Evolutionary conservation across 805 yeast genomes (phyloP), one percentile per base, ranked within the genome.

Genomic region (Metschnikowia kofuensis): DNA sequence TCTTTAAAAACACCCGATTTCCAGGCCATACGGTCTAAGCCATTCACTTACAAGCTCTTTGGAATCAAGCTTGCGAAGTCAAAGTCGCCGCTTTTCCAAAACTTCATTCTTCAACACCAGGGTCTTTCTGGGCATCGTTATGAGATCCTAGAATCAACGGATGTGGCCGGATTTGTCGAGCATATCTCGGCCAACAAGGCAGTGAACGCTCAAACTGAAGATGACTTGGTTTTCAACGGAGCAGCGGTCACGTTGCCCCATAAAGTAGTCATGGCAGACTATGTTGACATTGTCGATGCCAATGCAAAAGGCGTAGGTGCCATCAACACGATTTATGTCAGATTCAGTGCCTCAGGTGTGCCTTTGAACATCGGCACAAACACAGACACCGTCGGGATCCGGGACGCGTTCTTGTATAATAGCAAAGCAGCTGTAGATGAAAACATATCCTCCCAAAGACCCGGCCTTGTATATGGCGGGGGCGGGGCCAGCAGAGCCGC

Each of bases 401-500:
- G 64, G 6, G 65, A 66, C 49, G 50, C 71, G 7, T 62, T 66
- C 36, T 37, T 56, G 26, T 48, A 44, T 36, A 57, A 61, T 43
- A 42, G 54, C 27, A 35, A 50, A 38, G 44, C 27, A 32, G 45
- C 41, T 43, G 58, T 45, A 39, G 49, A 43, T 35, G 15, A 31
- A 21, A 47, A 51, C 37, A 35, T 35, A 14, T 29, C n/a, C 10
- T 32, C 39, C 6, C 36, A 39, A 12, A 50, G 42, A n/a, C 62
- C 67, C 0, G 70, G 69, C 8, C 51, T 67, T 50, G 69, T 67
- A 0, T 67, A 65, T 45, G 69, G 71, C 6, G 70, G 70, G 7
- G 71, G 71, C 11, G 71, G 71, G 10, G 70, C 71, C 12, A 63
- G 67, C 38, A 55, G 70, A 30, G 63, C 68, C 8, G 70, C 70